Conservation (phyloP, 148 eudicot species). For the Heliosperma pusillum region DNA sequence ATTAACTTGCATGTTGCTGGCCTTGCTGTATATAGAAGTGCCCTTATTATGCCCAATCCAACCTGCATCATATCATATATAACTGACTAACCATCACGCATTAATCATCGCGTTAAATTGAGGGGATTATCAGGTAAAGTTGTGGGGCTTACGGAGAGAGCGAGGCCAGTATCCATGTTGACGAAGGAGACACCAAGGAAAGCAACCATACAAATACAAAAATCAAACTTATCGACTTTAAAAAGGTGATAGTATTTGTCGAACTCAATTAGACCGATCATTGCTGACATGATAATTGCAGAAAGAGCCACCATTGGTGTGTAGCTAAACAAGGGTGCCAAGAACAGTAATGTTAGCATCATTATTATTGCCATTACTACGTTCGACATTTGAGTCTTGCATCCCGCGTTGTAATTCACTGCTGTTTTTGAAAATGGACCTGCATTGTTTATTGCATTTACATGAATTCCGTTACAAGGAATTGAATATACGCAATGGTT, state of each 20-base stretch:
- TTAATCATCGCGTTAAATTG: not conserved
- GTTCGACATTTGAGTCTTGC: slow-evolving; percentile 72
- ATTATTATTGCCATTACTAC: slow-evolving; percentile 63
- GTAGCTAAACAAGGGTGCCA: slow-evolving; percentile 84
- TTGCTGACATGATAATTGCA: slow-evolving; percentile 85
- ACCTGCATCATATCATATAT: slow-evolving; percentile 10
- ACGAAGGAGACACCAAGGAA: slow-evolving; percentile 79
- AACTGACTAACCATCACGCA: too few species aligned
- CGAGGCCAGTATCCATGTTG: slow-evolving; percentile 86
- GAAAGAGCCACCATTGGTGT: slow-evolving; percentile 87
- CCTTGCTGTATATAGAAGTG: slow-evolving; percentile 12
- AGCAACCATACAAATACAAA: slow-evolving; percentile 70
- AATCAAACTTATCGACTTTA: slow-evolving; percentile 85
- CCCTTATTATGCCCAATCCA: slow-evolving; percentile 9
- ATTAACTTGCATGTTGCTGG: slow-evolving; percentile 8
- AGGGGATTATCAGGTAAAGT: not conserved
- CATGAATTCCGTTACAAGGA: too few species aligned
- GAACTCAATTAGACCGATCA: slow-evolving; percentile 80
- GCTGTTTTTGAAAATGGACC: slow-evolving; percentile 98
- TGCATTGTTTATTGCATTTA: slow-evolving; percentile 16
- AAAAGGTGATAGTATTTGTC: slow-evolving; percentile 49
- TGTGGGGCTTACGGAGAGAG: slow-evolving; percentile 52
- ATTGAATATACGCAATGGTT: too few species aligned
- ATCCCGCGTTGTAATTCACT: slow-evolving; percentile 79
- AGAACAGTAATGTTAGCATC: slow-evolving; percentile 62